Conservation (phyloP, 2,329 filamentous ascomycete genomes). For the Colletotrichum sp. region DNA sequence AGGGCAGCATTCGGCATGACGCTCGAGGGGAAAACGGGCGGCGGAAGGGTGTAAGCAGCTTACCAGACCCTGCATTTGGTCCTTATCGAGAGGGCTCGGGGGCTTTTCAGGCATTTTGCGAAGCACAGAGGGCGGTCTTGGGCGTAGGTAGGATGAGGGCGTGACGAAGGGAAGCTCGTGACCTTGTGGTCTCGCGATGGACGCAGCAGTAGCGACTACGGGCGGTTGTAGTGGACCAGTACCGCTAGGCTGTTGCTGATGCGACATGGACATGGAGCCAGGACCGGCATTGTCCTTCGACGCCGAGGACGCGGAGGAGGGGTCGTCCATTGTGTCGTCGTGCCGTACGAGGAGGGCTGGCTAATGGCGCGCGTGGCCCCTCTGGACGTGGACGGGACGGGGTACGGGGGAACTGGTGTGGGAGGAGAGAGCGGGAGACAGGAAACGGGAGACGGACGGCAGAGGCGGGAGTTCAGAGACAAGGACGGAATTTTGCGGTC, state of each 20-base stretch:
- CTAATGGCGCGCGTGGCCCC: constrained; percentile 21
- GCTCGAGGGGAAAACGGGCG: neutral
- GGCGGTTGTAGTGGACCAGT: constrained; percentile 21
- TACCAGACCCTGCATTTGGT: constrained; percentile 81
- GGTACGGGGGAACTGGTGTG: neutral
- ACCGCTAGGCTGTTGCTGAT: constrained; percentile 20
- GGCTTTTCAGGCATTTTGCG: constrained; percentile 32
- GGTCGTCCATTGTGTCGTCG: constrained; percentile 21
- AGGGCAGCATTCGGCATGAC: neutral
- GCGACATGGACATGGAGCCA: constrained; percentile 18
- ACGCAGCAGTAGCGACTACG: constrained; percentile 23
- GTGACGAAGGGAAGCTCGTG: constrained; percentile 63
- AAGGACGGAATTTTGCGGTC: constrained; percentile 2
- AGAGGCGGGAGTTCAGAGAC: constrained; percentile 13
- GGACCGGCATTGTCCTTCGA: constrained; percentile 19
- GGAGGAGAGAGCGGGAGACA: neutral
- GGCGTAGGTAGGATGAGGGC: constrained; percentile 63
- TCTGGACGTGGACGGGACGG: constrained; percentile 1
- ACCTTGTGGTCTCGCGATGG: constrained; percentile 29
- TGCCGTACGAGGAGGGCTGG: constrained; percentile 19
- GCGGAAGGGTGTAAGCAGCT: constrained; percentile 33
- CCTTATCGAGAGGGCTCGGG: constrained; percentile 70
- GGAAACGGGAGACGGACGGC: neutral
- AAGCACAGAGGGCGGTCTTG: constrained; percentile 27
- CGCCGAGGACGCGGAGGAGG: constrained; percentile 15